A percentile compares a stretch with the other conserved stretches of the same genome.
Evolutionary conservation across 73 alveolate species (phyloP).

Genomic region (Blepharisma japonicum): DNA sequence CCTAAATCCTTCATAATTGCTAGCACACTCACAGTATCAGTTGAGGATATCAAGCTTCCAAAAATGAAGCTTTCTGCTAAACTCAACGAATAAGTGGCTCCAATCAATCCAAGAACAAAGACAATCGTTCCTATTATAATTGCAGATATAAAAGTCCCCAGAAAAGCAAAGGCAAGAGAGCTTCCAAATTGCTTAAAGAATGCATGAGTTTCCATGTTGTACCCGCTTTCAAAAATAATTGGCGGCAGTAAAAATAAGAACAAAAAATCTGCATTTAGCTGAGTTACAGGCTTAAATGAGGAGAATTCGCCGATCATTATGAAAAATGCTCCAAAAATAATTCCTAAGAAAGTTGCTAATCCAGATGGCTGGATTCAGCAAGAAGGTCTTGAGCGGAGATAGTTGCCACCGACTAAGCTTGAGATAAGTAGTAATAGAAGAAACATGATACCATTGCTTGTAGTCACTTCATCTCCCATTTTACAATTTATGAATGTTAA

Average conservation of each 20-base stretch:
- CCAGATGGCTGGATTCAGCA: conserved; percentile 50
- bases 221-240: conserved; percentile 71
- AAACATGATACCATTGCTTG: conserved; percentile 41
- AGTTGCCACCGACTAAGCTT: conserved; percentile 47
- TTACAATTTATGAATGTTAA: too few species aligned
- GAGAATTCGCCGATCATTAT: conserved; percentile 19
- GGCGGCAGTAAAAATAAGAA: conserved; percentile 70
- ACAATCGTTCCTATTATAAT: conserved; percentile 42
- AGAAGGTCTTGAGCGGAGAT: conserved; percentile 32
- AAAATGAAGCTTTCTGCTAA: conserved; percentile 65
- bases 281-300: neutral
- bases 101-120: conserved; percentile 26
- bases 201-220: conserved; percentile 74
- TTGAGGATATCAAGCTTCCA: conserved; percentile 79
- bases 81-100: conserved; percentile 6
- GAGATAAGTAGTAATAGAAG: conserved; percentile 42
- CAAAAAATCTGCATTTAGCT: conserved; percentile 46
- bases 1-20: conserved; percentile 64
- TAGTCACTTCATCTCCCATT: neutral
- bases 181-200: conserved; percentile 81
- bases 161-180: conserved; percentile 60
- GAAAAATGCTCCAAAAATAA: conserved; percentile 38
- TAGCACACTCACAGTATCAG: conserved; percentile 90
- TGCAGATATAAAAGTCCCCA: conserved; percentile 79
- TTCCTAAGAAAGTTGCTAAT: conserved; percentile 45